Conservation (phyloP, 2,329 filamentous ascomycete species). For the Colletotrichum lentis region DNA sequence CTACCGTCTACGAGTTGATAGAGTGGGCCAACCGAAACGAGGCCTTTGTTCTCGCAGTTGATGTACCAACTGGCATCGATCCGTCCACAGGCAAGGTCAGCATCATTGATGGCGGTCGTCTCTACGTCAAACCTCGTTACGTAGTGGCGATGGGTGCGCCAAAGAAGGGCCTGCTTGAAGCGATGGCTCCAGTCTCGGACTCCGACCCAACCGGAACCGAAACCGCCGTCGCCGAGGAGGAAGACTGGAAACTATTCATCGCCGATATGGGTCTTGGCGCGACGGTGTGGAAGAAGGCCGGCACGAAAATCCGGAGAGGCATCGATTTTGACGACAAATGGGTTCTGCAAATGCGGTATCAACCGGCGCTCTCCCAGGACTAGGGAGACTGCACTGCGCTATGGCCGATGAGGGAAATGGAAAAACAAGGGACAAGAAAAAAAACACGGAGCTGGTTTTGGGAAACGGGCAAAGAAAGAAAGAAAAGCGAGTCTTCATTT, state of each 20-base stretch:
- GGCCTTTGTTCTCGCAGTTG: constrained; percentile 84
- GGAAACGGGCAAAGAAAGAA: constrained; percentile 5
- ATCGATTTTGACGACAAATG: constrained; percentile 89
- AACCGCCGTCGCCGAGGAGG: constrained; percentile 52
- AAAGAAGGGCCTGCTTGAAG: constrained; percentile 82
- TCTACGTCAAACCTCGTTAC: constrained; percentile 83
- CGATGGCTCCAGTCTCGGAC: constrained; percentile 69
- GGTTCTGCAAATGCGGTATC: constrained; percentile 75
- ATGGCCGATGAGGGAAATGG: not conserved
- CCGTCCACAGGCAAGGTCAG: constrained; percentile 75
- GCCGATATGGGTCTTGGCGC: constrained; percentile 87
- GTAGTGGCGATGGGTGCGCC: constrained; percentile 88
- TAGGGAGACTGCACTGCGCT: not conserved
- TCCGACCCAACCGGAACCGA: constrained; percentile 35
- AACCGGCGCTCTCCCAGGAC: constrained; percentile 37
- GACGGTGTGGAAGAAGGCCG: constrained; percentile 84
- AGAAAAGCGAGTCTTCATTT: constrained; percentile 27
- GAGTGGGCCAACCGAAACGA: constrained; percentile 92
- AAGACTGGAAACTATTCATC: constrained; percentile 81
- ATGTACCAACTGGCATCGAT: constrained; percentile 88
- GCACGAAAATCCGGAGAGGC: constrained; percentile 80
- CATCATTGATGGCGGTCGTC: constrained; percentile 75
- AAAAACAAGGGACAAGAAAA: not conserved
- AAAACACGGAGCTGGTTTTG: constrained; percentile 5
- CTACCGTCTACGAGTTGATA: constrained; percentile 86